phyloP scores from a whole-genome alignment of 2,329 filamentous ascomycete genomes.

The Fusarium avenaceum region DNA sequence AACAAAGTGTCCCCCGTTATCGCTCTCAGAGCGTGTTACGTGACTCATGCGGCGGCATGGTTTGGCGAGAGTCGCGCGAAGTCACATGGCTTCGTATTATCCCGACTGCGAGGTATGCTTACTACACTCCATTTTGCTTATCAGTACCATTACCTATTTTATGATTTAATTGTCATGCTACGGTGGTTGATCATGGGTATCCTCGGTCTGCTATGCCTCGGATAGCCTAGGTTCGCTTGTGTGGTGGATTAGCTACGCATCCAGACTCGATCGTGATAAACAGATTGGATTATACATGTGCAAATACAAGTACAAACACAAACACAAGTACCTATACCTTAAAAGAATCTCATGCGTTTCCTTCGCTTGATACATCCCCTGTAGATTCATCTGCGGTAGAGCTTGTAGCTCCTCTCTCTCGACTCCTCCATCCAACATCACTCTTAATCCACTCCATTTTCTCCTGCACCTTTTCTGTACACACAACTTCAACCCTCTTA shows the following conservation, averaged over 20 bases:
- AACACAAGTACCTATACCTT: not conserved
- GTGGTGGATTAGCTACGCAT: not conserved
- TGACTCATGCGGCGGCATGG: conserved; percentile 47
- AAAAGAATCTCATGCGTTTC: not conserved
- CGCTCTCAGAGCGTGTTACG: conserved; percentile 32
- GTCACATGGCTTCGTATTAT: conserved; percentile 47
- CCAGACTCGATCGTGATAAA: not conserved
- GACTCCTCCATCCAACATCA: conserved; percentile 38
- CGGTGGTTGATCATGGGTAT: not conserved
- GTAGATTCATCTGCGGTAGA: not conserved
- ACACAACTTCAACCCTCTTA: conserved; percentile 39
- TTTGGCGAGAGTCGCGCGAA: conserved; percentile 49
- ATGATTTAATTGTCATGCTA: not conserved
- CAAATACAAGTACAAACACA: not conserved
- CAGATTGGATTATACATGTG: not conserved
- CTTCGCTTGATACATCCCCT: not conserved
- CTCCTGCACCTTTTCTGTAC: conserved; percentile 46
- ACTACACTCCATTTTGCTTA: conserved; percentile 6
- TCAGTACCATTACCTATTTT: conserved; percentile 1
- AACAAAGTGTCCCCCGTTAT: conserved; percentile 28
- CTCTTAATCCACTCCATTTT: conserved; percentile 47
- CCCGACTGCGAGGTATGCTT: conserved; percentile 19
- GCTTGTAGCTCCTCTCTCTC: conserved; percentile 1
- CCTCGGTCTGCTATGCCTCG: not conserved
- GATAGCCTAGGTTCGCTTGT: not conserved